These are phyloP conservation scores for Patellifolia procumbens DNA, from an alignment of 179 eudicot genomes.

Conservation along the genomic window DNA sequence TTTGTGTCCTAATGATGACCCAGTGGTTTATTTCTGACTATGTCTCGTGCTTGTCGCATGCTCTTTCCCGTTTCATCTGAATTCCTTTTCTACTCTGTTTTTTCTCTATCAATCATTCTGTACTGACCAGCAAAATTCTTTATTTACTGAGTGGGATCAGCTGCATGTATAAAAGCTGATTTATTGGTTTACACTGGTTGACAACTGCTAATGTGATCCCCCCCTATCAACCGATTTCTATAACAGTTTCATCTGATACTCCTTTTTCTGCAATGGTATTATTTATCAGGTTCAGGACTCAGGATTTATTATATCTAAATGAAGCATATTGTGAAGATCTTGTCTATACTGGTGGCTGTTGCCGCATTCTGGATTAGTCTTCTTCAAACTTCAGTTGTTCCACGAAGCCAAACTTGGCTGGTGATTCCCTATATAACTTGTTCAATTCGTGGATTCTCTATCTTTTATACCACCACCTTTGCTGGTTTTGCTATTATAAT, in stretches of 20 bases:
- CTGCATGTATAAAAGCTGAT: neutral
- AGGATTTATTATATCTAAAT: conserved; percentile 26
- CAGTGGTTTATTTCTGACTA: neutral
- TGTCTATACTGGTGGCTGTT: conserved; percentile 58
- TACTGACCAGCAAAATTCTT: too few relatives aligned
- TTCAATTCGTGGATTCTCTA: neutral
- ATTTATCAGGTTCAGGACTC: neutral
- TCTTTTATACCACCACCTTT: neutral
- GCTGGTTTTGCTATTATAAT: neutral
- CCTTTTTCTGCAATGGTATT: neutral
- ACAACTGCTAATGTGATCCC: neutral
- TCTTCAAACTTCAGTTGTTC: conserved; percentile 51
- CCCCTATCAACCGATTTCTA: neutral
- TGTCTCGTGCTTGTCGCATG: neutral
- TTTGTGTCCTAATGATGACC: neutral
- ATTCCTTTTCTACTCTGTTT: neutral
- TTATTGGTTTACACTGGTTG: neutral
- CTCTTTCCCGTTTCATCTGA: neutral
- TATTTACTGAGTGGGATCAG: neutral
- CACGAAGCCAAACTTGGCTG: conserved; percentile 70
- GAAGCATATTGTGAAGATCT: conserved; percentile 84
- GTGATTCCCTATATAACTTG: conserved; percentile 38
- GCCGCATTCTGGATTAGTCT: conserved; percentile 70
- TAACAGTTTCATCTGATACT: neutral
- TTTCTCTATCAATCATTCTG: neutral